A percentile compares a stretch with the other conserved stretches of the same genome.
These are phyloP conservation scores for Eimeria acervulina DNA, from an alignment of 169 alveolate species.

Conservation along the genomic window DNA sequence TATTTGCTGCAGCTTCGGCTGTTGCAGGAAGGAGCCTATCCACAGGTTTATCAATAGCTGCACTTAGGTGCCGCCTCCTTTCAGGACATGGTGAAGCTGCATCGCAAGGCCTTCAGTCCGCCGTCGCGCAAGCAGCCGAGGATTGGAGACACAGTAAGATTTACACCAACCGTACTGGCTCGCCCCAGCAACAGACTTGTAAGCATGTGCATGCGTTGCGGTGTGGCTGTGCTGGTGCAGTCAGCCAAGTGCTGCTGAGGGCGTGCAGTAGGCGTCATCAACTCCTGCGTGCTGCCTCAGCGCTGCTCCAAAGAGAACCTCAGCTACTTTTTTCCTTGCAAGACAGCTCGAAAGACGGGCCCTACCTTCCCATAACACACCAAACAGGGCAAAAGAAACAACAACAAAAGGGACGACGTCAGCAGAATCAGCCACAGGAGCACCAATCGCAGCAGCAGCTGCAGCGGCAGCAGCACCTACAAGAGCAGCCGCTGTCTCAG, in stretches of 20 bases:
- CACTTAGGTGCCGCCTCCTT: slow-evolving; percentile 53
- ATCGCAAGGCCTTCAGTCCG: slow-evolving; percentile 4
- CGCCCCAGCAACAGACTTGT: background rate
- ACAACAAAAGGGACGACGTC: background rate
- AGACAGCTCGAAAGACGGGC: background rate
- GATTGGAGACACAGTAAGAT: slow-evolving; percentile 34
- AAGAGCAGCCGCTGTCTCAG: background rate
- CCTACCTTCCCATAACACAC: background rate
- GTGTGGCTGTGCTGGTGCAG: slow-evolving; percentile 43
- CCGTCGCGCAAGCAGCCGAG: slow-evolving; percentile 10
- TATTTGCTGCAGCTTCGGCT: slow-evolving; percentile 35
- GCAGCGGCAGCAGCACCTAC: slow-evolving; percentile 32
- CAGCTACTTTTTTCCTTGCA: slow-evolving; percentile 25
- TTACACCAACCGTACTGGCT: background rate
- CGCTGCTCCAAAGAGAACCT: slow-evolving; percentile 21
- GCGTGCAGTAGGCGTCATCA: slow-evolving; percentile 44
- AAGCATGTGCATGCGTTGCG: background rate
- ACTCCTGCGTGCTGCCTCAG: slow-evolving; percentile 47
- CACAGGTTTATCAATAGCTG: background rate
- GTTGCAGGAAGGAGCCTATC: background rate
- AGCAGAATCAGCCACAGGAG: background rate
- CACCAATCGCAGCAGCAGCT: slow-evolving; percentile 28
- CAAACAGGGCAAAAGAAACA: background rate
- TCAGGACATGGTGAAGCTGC: slow-evolving; percentile 22
- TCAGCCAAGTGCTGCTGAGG: slow-evolving; percentile 43